Conservation (phyloP, 2,329 filamentous ascomycete species). For the Blastomyces parvus region DNA sequence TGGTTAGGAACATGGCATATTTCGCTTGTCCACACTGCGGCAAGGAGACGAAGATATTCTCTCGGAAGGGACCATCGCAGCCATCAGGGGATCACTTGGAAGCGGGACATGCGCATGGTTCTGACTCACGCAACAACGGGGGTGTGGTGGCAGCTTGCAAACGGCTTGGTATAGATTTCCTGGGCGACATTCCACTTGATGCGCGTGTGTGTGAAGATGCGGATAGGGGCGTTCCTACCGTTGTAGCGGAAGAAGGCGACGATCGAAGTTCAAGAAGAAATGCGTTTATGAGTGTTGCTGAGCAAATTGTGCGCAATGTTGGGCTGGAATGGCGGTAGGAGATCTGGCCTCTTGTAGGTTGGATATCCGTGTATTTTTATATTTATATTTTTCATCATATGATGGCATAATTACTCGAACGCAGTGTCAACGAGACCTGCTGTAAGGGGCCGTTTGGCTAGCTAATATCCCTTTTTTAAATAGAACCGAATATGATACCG, state of each 20-base stretch:
- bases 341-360: not conserved
- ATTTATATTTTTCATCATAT: not conserved
- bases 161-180: conserved; percentile 63
- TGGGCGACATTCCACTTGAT: conserved; percentile 85
- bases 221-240: conserved; percentile 77
- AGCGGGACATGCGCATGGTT: conserved; percentile 12
- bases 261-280: conserved; percentile 56
- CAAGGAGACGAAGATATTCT: conserved; percentile 66
- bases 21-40: conserved; percentile 73
- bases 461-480: not conserved
- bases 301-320: conserved; percentile 39
- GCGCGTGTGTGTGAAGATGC: conserved; percentile 78
- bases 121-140: conserved; percentile 37
- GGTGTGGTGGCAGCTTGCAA: conserved; percentile 60
- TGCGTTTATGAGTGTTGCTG: conserved; percentile 63
- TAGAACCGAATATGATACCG: not conserved
- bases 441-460: not conserved
- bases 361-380: not conserved
- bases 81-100: conserved; percentile 10
- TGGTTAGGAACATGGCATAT: conserved; percentile 86
- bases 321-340: conserved; percentile 33
- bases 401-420: not conserved
- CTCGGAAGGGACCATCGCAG: conserved; percentile 28
- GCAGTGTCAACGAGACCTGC: not conserved
- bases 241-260: conserved; percentile 65